phyloP scores from a whole-genome alignment of 148 eudicot species.

The Hydrangea macrophylla region DNA sequence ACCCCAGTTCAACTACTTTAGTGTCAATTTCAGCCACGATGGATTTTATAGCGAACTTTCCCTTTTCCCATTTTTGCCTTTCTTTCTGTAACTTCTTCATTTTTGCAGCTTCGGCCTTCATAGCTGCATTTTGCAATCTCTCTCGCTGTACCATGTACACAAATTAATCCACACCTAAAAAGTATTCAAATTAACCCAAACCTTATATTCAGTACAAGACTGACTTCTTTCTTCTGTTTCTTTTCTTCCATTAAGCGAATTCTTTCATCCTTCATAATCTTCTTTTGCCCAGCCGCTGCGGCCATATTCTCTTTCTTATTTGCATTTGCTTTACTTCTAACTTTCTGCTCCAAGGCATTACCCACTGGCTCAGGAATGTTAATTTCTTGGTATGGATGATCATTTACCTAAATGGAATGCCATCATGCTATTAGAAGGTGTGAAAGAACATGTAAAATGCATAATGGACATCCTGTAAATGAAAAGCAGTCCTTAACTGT shows the following conservation, averaged over 20 bases:
- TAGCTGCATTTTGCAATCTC: constrained; percentile 59
- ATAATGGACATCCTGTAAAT: no score
- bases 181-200: constrained; percentile 5
- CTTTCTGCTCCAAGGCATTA: constrained; percentile 17
- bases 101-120: constrained; percentile 80
- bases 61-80: constrained; percentile 75
- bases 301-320: constrained; percentile 31
- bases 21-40: constrained; percentile 69
- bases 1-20: constrained; percentile 64
- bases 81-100: constrained; percentile 59
- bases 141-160: constrained; percentile 49
- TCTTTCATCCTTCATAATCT: constrained; percentile 55
- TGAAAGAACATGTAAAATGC: background rate
- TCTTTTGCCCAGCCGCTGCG: constrained; percentile 31
- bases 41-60: constrained; percentile 58
- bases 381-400: constrained; percentile 31
- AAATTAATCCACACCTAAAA: constrained; percentile 2
- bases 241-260: constrained; percentile 54
- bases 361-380: constrained; percentile 13
- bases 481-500: no score
- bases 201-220: constrained; percentile 18
- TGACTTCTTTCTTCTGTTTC: constrained; percentile 62
- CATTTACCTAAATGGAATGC: constrained; percentile 28
- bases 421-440: constrained; percentile 1
- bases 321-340: constrained; percentile 22